Conservation (phyloP, 345 rosid genomes). For the Eucalyptus melliodora region DNA sequence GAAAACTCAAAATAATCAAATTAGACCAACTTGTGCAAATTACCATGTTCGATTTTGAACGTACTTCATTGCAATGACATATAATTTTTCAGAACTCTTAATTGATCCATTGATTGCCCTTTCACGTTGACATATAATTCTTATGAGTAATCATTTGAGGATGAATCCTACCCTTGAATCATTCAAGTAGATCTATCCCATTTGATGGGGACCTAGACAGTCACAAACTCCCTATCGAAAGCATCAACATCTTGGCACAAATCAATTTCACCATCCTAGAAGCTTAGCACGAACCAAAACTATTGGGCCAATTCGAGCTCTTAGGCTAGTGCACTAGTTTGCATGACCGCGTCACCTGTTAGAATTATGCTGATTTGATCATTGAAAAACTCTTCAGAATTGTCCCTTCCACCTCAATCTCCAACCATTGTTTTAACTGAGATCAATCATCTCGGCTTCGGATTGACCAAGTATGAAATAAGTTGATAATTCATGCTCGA, state of each 20-base stretch:
- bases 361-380: neutral
- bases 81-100: too few relatives aligned
- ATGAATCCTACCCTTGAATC: too few relatives aligned
- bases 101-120: too few relatives aligned
- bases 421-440: neutral
- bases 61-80: too few relatives aligned
- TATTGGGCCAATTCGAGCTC: neutral
- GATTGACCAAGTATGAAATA: rapidly evolving
- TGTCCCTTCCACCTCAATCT: neutral
- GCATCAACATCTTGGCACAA: too few relatives aligned
- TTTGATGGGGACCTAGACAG: too few relatives aligned
- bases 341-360: neutral
- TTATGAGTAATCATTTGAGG: too few relatives aligned
- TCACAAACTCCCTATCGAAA: too few relatives aligned
- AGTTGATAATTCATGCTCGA: neutral
- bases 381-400: neutral
- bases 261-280: too few relatives aligned
- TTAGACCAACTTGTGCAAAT: rapidly evolving
- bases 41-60: too few relatives aligned
- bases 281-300: too few relatives aligned
- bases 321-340: neutral
- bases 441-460: rapidly evolving
- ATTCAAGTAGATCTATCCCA: too few relatives aligned
- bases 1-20: neutral
- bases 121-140: rapidly evolving